Evolutionary conservation across 495 filamentous ascomycete genomes (phyloP).

Genomic region (Aspergillus bertholletiae): DNA sequence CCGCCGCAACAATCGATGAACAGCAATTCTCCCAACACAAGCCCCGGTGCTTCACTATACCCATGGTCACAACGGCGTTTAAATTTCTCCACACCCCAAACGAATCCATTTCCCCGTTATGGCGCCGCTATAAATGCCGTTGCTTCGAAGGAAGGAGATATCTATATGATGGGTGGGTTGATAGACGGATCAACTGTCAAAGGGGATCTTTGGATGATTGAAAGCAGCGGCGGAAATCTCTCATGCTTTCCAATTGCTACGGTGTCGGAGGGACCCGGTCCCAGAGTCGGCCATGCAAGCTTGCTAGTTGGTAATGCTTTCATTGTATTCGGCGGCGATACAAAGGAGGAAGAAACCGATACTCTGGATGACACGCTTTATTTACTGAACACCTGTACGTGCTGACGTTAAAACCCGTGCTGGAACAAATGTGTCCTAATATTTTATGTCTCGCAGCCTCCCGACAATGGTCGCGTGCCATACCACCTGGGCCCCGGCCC

Average conservation of each 20-base stretch:
- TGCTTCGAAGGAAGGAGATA: slow-evolving; percentile 92
- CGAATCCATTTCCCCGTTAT: slow-evolving; percentile 93
- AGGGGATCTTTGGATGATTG: slow-evolving; percentile 97
- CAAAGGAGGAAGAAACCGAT: slow-evolving; percentile 91
- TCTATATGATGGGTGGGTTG: slow-evolving; percentile 97
- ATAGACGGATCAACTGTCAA: slow-evolving; percentile 93
- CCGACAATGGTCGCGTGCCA: slow-evolving; percentile 93
- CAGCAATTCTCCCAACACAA: slow-evolving; percentile 32
- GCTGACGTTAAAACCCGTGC: neutral
- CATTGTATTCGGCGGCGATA: slow-evolving; percentile 98
- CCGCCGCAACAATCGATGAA: slow-evolving; percentile 31
- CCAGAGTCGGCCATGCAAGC: slow-evolving; percentile 91
- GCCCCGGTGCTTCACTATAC: slow-evolving; percentile 65
- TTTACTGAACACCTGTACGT: slow-evolving; percentile 93
- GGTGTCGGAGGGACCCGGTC: slow-evolving; percentile 89
- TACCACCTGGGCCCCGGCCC: slow-evolving; percentile 78
- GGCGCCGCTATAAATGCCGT: slow-evolving; percentile 92
- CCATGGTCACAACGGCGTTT: slow-evolving; percentile 92
- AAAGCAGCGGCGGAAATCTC: slow-evolving; percentile 77
- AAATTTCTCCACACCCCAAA: slow-evolving; percentile 76
- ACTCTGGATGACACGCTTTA: slow-evolving; percentile 93
- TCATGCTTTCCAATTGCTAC: slow-evolving; percentile 89
- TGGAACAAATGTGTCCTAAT: neutral
- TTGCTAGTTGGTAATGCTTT: slow-evolving; percentile 97
- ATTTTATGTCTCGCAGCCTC: slow-evolving; percentile 59